Percentiles rank a stretch among this genome's conserved stretches.
Evolutionary conservation across 192 early-diverging fungal genomes (phyloP).

Genomic region (Radiomyces spectabilis): DNA sequence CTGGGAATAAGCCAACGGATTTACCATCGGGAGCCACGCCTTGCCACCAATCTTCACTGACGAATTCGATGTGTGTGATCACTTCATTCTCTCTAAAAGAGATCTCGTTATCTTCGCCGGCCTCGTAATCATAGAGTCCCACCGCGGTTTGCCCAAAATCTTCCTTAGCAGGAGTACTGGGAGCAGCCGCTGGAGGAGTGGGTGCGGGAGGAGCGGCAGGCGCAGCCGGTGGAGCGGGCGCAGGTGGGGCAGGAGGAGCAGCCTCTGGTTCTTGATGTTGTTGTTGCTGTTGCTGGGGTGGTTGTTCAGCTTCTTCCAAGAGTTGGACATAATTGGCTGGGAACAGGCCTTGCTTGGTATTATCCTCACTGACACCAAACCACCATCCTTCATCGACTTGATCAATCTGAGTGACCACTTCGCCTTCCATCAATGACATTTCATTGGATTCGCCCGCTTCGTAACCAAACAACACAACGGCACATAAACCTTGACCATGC

Average conservation of each 20-base stretch:
- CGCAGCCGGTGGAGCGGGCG: not conserved
- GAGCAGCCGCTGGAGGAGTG: slow-evolving; percentile 13
- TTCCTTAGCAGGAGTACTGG: slow-evolving; percentile 13
- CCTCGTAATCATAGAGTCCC: slow-evolving; percentile 79
- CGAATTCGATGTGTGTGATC: slow-evolving; percentile 75
- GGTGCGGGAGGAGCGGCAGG: slow-evolving; percentile 15
- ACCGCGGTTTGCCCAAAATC: slow-evolving; percentile 38
- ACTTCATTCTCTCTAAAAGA: slow-evolving; percentile 66
- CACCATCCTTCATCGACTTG: slow-evolving; percentile 91
- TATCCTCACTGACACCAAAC: slow-evolving; percentile 74
- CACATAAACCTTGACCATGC: slow-evolving; percentile 29
- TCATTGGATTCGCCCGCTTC: slow-evolving; percentile 79
- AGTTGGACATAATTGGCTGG: slow-evolving; percentile 48
- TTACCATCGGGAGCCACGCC: slow-evolving; percentile 50
- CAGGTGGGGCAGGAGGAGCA: slow-evolving; percentile 8
- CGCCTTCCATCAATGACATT: slow-evolving; percentile 76
- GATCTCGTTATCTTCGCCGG: slow-evolving; percentile 83
- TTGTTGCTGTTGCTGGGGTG: not conserved
- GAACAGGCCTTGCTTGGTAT: slow-evolving; percentile 71
- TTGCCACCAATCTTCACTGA: slow-evolving; percentile 91
- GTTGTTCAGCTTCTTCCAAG: slow-evolving; percentile 6
- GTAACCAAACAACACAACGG: slow-evolving; percentile 72
- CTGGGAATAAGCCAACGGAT: slow-evolving; percentile 66
- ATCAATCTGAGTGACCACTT: slow-evolving; percentile 69
- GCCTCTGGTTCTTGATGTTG: not conserved